Evolutionary conservation across 805 yeast genomes (phyloP).

Genomic region (Teunomyces tritomae): DNA sequence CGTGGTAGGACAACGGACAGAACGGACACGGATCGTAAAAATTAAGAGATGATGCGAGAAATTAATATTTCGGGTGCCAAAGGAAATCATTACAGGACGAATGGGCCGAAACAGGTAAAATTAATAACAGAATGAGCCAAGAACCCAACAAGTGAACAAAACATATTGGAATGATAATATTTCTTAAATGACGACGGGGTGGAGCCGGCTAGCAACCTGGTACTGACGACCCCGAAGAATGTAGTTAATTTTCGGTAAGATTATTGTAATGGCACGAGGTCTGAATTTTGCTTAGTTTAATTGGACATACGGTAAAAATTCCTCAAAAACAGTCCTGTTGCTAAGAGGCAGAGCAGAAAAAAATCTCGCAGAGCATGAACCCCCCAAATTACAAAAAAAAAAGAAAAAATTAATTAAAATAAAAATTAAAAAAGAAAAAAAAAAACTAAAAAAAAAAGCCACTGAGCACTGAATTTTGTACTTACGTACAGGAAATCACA

Average conservation of each 20-base stretch:
- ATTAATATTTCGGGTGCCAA: not conserved
- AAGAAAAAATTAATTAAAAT: not conserved
- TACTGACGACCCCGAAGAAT: too few relatives aligned
- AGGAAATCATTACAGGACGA: too few relatives aligned
- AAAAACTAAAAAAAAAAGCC: not conserved
- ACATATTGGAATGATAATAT: too few relatives aligned
- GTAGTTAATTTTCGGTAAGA: too few relatives aligned
- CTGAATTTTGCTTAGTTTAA: too few relatives aligned
- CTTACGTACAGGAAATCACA: not conserved
- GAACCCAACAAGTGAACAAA: not conserved
- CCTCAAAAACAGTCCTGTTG: too few relatives aligned
- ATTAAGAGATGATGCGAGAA: not conserved
- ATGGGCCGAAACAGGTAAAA: not conserved
- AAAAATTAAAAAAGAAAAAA: not conserved
- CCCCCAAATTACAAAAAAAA: slow-evolving; percentile 24
- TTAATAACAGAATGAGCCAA: not conserved
- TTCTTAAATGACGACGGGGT: too few relatives aligned
- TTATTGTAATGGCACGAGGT: too few relatives aligned
- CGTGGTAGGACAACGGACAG: not conserved
- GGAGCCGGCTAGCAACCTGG: too few relatives aligned
- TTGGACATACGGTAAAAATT: too few relatives aligned
- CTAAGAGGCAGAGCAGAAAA: not conserved
- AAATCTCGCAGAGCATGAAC: slow-evolving; percentile 18
- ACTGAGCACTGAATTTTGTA: too few relatives aligned
- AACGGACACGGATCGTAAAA: not conserved